Conservation (phyloP, 257 asterid genomes). For the Datura wrightii region DNA sequence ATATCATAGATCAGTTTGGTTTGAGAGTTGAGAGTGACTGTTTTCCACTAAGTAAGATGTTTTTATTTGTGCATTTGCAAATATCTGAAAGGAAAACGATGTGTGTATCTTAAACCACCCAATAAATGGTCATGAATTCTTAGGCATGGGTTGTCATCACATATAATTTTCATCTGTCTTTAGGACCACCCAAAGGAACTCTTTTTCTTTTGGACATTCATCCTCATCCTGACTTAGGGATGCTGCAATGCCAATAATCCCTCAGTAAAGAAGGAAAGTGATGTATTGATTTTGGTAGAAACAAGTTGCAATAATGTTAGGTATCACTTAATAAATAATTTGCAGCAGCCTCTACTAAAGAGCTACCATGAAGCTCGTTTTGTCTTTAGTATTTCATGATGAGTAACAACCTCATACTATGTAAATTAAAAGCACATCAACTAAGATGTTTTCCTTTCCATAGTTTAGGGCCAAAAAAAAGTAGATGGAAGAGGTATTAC, state of each 20-base stretch:
- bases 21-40: not conserved
- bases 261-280: conserved; percentile 13
- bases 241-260: not conserved
- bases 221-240: not conserved
- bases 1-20: not conserved
- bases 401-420: not conserved
- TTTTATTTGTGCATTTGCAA: not conserved
- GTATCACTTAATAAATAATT: conserved; percentile 10
- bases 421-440: not conserved
- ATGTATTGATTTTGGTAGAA: not conserved
- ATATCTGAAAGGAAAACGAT: not conserved
- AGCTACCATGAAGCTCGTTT: not conserved
- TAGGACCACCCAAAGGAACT: conserved; percentile 30
- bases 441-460: not conserved
- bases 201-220: not conserved
- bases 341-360: conserved; percentile 18
- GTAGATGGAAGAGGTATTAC: not conserved
- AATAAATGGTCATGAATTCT: not conserved
- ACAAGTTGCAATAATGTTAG: not conserved
- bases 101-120: not conserved
- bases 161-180: not conserved
- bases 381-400: not conserved
- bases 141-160: conserved; percentile 6
- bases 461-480: not conserved
- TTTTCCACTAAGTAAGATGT: not conserved